Evolutionary conservation across 2,329 filamentous ascomycete genomes (phyloP).

Genomic region (Pestalotiopsis sp.): DNA sequence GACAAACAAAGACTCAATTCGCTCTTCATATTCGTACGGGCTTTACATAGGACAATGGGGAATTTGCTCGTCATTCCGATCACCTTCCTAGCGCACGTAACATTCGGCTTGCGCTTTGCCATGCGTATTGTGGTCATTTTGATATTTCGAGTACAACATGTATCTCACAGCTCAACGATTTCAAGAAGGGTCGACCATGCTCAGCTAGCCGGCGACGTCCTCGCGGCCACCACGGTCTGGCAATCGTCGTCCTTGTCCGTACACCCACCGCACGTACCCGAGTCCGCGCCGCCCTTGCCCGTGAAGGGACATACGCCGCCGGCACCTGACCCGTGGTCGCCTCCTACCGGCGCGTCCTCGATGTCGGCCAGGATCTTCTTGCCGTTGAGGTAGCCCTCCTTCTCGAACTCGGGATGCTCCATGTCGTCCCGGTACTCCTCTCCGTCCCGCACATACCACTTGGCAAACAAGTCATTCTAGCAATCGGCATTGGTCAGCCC

Average conservation of each 20-base stretch:
- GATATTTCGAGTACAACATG: neutral
- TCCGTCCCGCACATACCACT: constrained; percentile 73
- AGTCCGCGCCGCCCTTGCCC: neutral
- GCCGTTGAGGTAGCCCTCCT: constrained; percentile 65
- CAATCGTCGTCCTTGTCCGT: constrained; percentile 8
- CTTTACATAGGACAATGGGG: no score
- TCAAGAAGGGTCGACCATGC: neutral
- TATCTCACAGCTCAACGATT: neutral
- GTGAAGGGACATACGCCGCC: constrained; percentile 8
- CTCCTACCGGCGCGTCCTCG: constrained; percentile 21
- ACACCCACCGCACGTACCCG: neutral
- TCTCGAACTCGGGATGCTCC: constrained; percentile 52
- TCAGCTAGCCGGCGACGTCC: neutral
- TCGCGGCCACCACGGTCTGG: neutral
- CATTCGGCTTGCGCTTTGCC: no score
- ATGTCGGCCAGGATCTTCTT: constrained; percentile 54
- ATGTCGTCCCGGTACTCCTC: constrained; percentile 46
- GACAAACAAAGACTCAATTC: no score
- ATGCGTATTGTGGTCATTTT: no score
- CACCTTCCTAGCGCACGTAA: no score
- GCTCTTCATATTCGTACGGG: no score
- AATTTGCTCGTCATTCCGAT: no score
- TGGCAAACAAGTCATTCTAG: constrained; percentile 76
- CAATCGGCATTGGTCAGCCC: neutral
- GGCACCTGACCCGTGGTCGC: neutral